A percentile compares a stretch with the other conserved stretches of the same genome.
phyloP scores from a whole-genome alignment of 169 alveolate genomes.

The Perkinsus chesapeaki region DNA sequence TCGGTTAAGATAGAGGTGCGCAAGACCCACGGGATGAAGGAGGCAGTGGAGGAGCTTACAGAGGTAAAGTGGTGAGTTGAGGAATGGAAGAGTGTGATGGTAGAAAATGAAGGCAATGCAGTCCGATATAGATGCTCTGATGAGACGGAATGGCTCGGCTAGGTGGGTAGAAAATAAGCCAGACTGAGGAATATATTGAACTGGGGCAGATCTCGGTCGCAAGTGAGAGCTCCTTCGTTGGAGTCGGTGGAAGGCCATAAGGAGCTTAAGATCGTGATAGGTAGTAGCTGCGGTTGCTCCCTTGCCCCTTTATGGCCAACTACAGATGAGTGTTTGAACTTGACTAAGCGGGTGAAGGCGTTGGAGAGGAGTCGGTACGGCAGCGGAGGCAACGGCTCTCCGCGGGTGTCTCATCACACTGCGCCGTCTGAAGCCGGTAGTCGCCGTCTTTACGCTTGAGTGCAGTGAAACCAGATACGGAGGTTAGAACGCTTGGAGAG shows the following conservation, averaged over 20 bases:
- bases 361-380: background rate
- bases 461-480: background rate
- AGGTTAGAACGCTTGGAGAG: background rate
- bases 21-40: background rate
- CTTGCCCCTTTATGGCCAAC: too few species aligned
- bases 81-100: too few species aligned
- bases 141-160: background rate
- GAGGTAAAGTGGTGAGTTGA: too few species aligned
- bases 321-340: background rate
- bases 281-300: too few species aligned
- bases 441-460: background rate
- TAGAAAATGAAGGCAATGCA: background rate
- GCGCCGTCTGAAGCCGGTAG: background rate
- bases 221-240: background rate
- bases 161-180: background rate
- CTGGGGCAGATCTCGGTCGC: background rate
- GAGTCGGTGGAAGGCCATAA: background rate
- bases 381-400: background rate
- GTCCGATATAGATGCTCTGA: background rate
- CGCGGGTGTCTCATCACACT: background rate
- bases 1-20: background rate
- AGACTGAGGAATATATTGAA: background rate
- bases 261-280: background rate
- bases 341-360: background rate
- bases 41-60: background rate